Evolutionary conservation across 2,329 filamentous ascomycete genomes (phyloP), one percentile per base, ranked within the genome.

Genomic region (Orbilia brochopaga): DNA sequence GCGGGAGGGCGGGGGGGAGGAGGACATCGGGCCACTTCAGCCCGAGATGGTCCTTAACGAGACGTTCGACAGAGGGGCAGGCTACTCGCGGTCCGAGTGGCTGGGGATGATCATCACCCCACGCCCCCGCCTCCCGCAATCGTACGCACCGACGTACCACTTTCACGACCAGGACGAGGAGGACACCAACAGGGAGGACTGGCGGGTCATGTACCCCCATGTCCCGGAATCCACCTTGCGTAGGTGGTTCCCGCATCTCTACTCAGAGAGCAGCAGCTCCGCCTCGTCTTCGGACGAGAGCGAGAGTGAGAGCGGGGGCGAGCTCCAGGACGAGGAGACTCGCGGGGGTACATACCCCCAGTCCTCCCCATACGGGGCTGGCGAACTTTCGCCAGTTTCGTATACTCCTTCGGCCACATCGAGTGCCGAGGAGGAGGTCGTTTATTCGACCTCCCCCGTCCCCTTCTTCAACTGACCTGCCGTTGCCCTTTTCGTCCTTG

Each of bases 101-200:
- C 7, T 55, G 23, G 59, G 50, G 51, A 70, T 70, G 66, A 50
- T 70, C 50, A 32, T 64, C 17, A 60, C 59, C 35, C 59, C 46
- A 21, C 59, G 59, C 32, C 66, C 66, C 17, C 21, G 21, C 10
- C n/a, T 56, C 19, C 59, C 66, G 21, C 24, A 10, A 10, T 46
- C 54, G 6, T 48, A 44, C 21, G 53, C 66, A 1, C 48, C 48
- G 1, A 64, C 66, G 3, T 70, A 64, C 40, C 66, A 60, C 17
- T 64, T 64, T 37, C 46, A 64, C 55, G 27, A 44, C 21, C 59
- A 46, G 7, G 59, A 59, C 37, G 66, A 48, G 10, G 54, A 54
- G 10, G 24, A 70, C 21, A 53, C 54, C 21, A 51, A 64, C 10
- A 52, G 19, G 32, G 61, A 51, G 23, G 59, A 70, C 48, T 70